Evolutionary conservation across 352 stramenopile species (phyloP).

Genomic region (Phytophthora pistaciae): DNA sequence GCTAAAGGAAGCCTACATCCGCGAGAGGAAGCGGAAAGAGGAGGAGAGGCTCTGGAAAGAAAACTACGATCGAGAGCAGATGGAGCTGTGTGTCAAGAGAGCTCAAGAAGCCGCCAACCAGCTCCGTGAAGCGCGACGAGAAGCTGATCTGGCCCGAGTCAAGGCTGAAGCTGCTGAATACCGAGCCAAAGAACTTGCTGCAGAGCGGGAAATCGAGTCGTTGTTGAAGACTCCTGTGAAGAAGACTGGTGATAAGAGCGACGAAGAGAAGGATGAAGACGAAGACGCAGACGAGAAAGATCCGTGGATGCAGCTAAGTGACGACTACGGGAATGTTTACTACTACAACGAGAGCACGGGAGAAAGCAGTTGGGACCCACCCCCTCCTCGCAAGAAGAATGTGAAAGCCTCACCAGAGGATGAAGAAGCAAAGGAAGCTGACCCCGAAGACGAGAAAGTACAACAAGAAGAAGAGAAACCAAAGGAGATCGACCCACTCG

Average conservation of each 20-base stretch:
- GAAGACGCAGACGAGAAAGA: conserved; percentile 12
- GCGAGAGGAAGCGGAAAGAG: conserved; percentile 65
- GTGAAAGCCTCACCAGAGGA: conserved; percentile 9
- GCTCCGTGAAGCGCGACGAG: conserved; percentile 68
- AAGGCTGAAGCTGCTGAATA: conserved; percentile 57
- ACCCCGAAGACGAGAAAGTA: background rate
- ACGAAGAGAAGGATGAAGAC: conserved; percentile 19
- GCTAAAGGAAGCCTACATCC: conserved; percentile 66
- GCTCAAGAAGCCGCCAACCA: conserved; percentile 52
- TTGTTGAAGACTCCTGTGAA: conserved; percentile 17
- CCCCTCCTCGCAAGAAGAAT: conserved; percentile 14
- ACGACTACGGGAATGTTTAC: conserved; percentile 68
- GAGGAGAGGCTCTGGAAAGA: conserved; percentile 62
- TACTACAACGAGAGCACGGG: conserved; percentile 67
- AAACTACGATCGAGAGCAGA: conserved; percentile 66
- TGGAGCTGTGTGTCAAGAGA: conserved; percentile 60
- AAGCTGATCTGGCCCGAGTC: conserved; percentile 65
- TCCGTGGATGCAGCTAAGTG: conserved; percentile 42
- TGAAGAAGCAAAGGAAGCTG: background rate
- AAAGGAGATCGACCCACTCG: conserved; percentile 25
- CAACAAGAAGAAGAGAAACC: background rate
- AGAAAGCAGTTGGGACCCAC: conserved; percentile 66
- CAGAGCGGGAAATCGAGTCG: conserved; percentile 40
- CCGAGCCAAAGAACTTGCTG: conserved; percentile 49
- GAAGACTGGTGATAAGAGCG: conserved; percentile 1